phyloP scores from a whole-genome alignment of 2,329 filamentous ascomycete genomes.

The Chalaropsis thielavioides region DNA sequence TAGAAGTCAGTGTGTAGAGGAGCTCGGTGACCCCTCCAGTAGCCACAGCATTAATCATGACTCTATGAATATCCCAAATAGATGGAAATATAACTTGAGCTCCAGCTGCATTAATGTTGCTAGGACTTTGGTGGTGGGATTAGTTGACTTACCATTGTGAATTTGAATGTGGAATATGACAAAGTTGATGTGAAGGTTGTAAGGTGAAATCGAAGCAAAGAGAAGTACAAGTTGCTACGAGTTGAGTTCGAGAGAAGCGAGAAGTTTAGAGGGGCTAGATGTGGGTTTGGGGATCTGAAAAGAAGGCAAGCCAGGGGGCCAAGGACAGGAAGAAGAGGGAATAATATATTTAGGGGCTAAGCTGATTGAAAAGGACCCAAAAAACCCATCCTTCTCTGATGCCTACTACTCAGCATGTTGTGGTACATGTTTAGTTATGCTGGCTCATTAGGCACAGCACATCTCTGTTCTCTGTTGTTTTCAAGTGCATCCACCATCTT shows the following conservation, averaged over 20 bases:
- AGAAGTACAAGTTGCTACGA: not conserved
- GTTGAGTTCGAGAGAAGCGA: not conserved
- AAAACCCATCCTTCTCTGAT: constrained; percentile 1
- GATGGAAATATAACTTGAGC: not conserved
- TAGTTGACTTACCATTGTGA: constrained; percentile 15
- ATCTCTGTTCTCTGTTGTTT: not conserved
- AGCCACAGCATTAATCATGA: not conserved
- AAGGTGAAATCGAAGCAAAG: not conserved
- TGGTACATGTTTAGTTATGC: not conserved
- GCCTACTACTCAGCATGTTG: not conserved
- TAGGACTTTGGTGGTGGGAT: not conserved
- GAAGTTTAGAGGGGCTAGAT: constrained; percentile 1
- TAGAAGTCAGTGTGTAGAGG: not conserved
- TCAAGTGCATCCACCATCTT: too few species aligned
- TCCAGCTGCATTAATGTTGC: not conserved
- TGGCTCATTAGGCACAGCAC: not conserved
- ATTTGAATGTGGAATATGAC: not conserved
- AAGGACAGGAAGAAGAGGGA: not conserved
- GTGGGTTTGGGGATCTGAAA: not conserved
- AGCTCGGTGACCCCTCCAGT: not conserved
- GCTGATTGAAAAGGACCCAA: constrained; percentile 7
- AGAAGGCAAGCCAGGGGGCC: not conserved
- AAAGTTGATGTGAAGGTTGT: not conserved
- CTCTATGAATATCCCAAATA: not conserved
- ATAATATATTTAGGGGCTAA: constrained; percentile 6